A percentile compares a stretch with the other conserved stretches of the same genome.
These are phyloP conservation scores for Harringtonia aguacate DNA, from an alignment of 2,329 filamentous ascomycete genomes.

Conservation along the genomic window DNA sequence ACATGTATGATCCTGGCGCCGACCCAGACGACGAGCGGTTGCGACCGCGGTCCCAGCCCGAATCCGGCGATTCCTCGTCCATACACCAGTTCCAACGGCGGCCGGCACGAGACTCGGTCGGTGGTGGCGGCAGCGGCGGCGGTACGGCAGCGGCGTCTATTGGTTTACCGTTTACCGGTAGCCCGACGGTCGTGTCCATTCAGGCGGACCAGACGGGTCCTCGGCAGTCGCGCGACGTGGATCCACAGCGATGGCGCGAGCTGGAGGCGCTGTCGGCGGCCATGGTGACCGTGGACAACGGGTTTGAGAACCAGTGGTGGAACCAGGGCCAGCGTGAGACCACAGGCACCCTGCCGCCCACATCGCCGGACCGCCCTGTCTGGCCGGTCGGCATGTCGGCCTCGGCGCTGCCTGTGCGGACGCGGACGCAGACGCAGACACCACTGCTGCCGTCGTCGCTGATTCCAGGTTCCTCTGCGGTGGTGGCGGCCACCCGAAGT, in stretches of 20 bases:
- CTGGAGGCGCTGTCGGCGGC: constrained; percentile 39
- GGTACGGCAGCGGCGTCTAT: background rate
- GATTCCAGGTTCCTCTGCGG: no score
- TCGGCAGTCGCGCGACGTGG: constrained; percentile 16
- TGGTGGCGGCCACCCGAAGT: no score
- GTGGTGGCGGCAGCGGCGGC: no score
- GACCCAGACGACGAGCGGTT: constrained; percentile 17
- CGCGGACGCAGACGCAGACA: no score
- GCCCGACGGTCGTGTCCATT: constrained; percentile 8
- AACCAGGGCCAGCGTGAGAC: constrained; percentile 29
- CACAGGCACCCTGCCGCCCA: constrained; percentile 7
- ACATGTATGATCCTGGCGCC: constrained; percentile 18
- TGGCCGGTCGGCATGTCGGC: constrained; percentile 1
- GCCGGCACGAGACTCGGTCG: background rate
- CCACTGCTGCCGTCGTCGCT: no score
- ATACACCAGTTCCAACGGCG: constrained; percentile 4
- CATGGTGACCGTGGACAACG: constrained; percentile 47
- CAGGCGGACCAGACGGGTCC: constrained; percentile 5
- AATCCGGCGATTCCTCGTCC: constrained; percentile 1
- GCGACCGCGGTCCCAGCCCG: background rate
- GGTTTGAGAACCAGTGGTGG: constrained; percentile 49
- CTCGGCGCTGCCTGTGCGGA: constrained; percentile 1
- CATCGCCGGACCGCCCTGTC: constrained; percentile 10
- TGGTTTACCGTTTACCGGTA: constrained; percentile 1
- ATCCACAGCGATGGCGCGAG: constrained; percentile 26